Conservation (phyloP, 257 asterid genomes). For the Solanum virginianum region DNA sequence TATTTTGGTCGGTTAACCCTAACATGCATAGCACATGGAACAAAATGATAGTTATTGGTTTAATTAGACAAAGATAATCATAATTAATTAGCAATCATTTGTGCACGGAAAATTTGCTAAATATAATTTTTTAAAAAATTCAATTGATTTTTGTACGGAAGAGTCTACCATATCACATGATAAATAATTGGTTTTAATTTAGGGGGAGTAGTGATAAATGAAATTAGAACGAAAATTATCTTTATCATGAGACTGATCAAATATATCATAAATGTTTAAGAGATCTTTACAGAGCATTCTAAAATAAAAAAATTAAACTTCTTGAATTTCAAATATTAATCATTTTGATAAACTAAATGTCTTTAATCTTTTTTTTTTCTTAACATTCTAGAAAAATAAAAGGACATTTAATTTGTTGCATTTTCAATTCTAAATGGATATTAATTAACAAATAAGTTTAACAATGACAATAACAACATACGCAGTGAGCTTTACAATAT, state of each 20-base stretch:
- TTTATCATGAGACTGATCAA: not conserved
- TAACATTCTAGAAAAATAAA: not conserved
- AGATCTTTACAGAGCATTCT: not conserved
- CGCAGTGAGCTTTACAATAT: too few species aligned
- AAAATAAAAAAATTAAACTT: not conserved
- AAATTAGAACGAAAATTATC: not conserved
- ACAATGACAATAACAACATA: not conserved
- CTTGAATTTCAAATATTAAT: not conserved
- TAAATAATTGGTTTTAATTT: not conserved
- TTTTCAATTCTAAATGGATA: not conserved
- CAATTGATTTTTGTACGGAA: not conserved
- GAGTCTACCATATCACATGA: not conserved
- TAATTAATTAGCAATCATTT: not conserved
- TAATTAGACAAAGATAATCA: not conserved
- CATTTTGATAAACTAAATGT: not conserved
- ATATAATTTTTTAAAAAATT: not conserved
- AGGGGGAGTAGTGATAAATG: too few species aligned
- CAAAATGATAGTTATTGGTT: not conserved
- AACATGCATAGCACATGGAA: conserved; percentile 1
- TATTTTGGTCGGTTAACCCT: not conserved
- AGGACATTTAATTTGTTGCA: not conserved
- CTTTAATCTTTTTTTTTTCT: not conserved
- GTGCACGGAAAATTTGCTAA: not conserved
- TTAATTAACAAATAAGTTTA: not conserved
- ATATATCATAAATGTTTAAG: rapidly evolving